Conservation (phyloP, 768 basidiomycete species). For the Auriculariales sp. region DNA sequence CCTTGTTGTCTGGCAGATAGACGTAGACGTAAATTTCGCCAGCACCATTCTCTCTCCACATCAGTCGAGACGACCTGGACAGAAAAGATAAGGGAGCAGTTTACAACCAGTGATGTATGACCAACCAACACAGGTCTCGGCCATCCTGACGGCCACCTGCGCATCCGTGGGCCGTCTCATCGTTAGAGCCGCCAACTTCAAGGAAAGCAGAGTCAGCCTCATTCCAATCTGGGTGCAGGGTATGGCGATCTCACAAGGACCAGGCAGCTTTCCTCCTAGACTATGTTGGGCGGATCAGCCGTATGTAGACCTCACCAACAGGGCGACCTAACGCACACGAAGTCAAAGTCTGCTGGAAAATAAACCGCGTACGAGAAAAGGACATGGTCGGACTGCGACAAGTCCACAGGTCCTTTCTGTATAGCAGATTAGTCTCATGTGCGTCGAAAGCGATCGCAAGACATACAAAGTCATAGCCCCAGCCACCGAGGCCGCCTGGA, state of each 20-base stretch:
- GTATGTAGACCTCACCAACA: not conserved
- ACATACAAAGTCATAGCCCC: constrained; percentile 64
- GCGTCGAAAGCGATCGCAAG: constrained; percentile 27
- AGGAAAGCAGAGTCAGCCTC: not conserved
- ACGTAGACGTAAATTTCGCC: constrained; percentile 66
- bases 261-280: constrained; percentile 59
- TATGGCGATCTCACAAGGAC: constrained; percentile 11
- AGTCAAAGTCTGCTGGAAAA: constrained; percentile 48
- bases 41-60: constrained; percentile 31
- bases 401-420: constrained; percentile 11
- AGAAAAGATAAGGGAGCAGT: constrained; percentile 4
- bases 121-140: constrained; percentile 44
- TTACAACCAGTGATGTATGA: constrained; percentile 60
- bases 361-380: constrained; percentile 47
- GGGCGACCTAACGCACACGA: constrained; percentile 9
- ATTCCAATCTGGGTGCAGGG: not conserved
- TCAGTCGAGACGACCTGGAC: not conserved
- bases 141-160: constrained; percentile 48
- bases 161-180: constrained; percentile 35
- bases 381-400: constrained; percentile 23
- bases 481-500: constrained; percentile 36
- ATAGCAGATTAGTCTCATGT: constrained; percentile 37
- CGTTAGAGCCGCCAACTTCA: constrained; percentile 32
- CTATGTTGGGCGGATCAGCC: constrained; percentile 16
- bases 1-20: constrained; percentile 35